Percentiles rank a stretch among this genome's conserved stretches.
phyloP scores from a whole-genome alignment of 257 asterid genomes.

The Perilla frutescens region DNA sequence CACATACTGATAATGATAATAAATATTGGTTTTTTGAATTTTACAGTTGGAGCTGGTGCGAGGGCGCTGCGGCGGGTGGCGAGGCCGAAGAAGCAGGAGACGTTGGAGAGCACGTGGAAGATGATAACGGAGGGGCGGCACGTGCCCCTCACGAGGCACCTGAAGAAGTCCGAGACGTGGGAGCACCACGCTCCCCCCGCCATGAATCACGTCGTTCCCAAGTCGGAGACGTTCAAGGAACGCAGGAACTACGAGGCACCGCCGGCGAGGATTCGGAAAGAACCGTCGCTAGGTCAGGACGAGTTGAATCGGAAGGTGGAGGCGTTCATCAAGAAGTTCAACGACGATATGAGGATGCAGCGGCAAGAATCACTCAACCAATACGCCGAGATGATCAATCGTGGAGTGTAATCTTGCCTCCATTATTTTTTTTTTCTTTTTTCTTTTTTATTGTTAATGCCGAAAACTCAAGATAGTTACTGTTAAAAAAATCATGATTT shows the following conservation, averaged over 20 bases:
- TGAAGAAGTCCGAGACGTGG: conserved; percentile 58
- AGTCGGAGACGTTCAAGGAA: conserved; percentile 65
- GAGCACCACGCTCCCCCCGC: conserved; percentile 39
- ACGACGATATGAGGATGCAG: conserved; percentile 75
- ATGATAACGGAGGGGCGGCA: conserved; percentile 71
- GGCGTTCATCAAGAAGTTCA: conserved; percentile 64
- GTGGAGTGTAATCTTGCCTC: conserved; percentile 39
- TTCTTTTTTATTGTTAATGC: neutral
- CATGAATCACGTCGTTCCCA: conserved; percentile 29
- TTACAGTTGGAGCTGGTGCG: conserved; percentile 39
- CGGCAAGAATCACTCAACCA: conserved; percentile 67
- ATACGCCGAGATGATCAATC: conserved; percentile 59
- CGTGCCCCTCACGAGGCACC: conserved; percentile 59
- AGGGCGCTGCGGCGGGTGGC: conserved; percentile 47
- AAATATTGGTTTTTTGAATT: neutral
- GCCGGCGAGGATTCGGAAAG: conserved; percentile 48
- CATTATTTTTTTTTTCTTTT: neutral
- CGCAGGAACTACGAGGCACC: conserved; percentile 37
- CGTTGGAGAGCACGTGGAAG: conserved; percentile 83
- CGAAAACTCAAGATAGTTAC: neutral
- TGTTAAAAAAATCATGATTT: neutral
- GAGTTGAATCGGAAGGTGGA: conserved; percentile 76
- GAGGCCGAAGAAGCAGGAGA: conserved; percentile 54
- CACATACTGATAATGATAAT: neutral
- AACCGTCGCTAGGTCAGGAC: conserved; percentile 65